These are phyloP conservation scores for Calocybe indica DNA, from an alignment of 768 basidiomycete genomes.

Conservation along the genomic window DNA sequence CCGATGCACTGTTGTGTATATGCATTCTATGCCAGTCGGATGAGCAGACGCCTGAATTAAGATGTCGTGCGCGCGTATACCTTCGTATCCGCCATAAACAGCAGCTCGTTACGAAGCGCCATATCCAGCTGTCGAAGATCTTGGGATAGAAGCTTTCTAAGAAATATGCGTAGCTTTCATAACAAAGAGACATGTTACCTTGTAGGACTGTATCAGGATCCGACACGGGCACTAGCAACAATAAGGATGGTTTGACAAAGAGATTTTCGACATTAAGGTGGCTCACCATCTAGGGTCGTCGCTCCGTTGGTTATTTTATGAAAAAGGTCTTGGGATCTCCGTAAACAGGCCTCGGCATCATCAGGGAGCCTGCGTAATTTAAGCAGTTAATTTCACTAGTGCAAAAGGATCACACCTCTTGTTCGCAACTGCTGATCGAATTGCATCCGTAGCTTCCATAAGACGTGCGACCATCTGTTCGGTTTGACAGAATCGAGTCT, in stretches of 20 bases:
- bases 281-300: slow-evolving; percentile 45
- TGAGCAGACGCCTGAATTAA: slow-evolving; percentile 14
- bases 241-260: background rate
- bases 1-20: slow-evolving; percentile 64
- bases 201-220: slow-evolving; percentile 46
- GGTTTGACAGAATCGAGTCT: slow-evolving; percentile 43
- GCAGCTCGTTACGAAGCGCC: slow-evolving; percentile 56
- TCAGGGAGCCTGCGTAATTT: slow-evolving; percentile 41
- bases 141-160: background rate
- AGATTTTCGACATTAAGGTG: background rate
- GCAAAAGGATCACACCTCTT: slow-evolving; percentile 32
- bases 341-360: slow-evolving; percentile 49
- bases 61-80: slow-evolving; percentile 23
- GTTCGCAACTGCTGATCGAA: slow-evolving; percentile 44
- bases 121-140: slow-evolving; percentile 62
- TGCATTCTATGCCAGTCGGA: slow-evolving; percentile 46
- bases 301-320: slow-evolving; percentile 49
- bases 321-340: slow-evolving; percentile 53
- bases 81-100: slow-evolving; percentile 49
- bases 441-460: slow-evolving; percentile 51
- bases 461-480: slow-evolving; percentile 49
- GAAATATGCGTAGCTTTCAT: background rate
- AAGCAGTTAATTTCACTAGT: background rate
- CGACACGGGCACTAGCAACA: slow-evolving; percentile 31
- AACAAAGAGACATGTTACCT: slow-evolving; percentile 26